Evolutionary conservation across 2,329 filamentous ascomycete genomes (phyloP).

Genomic region (Zymoseptoria ardabiliae): DNA sequence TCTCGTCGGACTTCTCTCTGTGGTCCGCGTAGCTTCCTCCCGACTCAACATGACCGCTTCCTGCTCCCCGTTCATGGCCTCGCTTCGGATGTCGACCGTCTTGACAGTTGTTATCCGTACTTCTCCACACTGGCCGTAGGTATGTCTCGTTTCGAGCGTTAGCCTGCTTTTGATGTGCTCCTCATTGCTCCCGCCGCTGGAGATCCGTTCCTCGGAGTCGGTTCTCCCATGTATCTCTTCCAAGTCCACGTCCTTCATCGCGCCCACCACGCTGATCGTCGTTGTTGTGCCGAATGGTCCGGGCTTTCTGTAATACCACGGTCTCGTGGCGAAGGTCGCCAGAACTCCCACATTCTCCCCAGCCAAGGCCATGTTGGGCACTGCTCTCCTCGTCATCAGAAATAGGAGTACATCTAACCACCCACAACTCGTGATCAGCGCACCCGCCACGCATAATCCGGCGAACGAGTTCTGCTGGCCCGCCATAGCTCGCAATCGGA

Average conservation of each 20-base stretch:
- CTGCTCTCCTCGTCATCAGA: constrained; percentile 46
- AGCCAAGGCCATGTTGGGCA: constrained; percentile 38
- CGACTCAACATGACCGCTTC: background rate
- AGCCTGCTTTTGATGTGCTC: background rate
- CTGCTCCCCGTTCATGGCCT: background rate
- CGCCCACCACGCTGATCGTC: constrained; percentile 8
- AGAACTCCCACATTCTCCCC: constrained; percentile 20
- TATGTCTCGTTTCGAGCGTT: background rate
- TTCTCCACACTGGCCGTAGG: background rate
- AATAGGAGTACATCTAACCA: constrained; percentile 52
- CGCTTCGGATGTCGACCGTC: background rate
- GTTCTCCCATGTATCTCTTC: background rate
- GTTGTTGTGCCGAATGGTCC: constrained; percentile 22
- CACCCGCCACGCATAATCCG: constrained; percentile 45
- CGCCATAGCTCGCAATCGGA: constrained; percentile 55
- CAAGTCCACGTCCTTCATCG: background rate
- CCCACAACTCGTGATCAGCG: constrained; percentile 51
- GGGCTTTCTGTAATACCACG: constrained; percentile 4
- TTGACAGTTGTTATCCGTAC: background rate
- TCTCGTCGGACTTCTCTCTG: background rate
- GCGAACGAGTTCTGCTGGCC: constrained; percentile 33
- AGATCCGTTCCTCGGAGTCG: background rate
- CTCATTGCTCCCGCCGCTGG: background rate
- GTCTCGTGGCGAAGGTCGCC: constrained; percentile 15
- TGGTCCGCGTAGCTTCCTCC: background rate